Base-by-base conservation (phyloP, 257 asterid genomes). In the Perilla frutescens region DNA sequence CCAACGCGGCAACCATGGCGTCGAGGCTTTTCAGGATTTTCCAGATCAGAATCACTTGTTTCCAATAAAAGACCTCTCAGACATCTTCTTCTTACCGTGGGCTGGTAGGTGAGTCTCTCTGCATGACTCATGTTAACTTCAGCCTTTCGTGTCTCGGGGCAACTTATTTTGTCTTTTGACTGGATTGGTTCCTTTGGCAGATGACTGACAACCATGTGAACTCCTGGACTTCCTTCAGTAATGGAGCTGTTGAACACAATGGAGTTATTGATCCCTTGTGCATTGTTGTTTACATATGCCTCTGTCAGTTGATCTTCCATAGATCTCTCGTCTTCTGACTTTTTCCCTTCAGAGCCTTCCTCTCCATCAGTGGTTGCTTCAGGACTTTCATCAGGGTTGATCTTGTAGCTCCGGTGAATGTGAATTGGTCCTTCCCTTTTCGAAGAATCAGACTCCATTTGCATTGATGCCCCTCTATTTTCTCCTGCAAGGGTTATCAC, bases 401-500 rank as follows among this genome's bases (percentile, higher is more conserved):
- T 40, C 87, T 85, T 90, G 78, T 95, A 95, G 84, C 88, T 85
- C 77, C 98, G 83, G 79, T 63, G 87, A 71, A 92, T 92, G 74
- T 79, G 93, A 62, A 92, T 29, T n/a, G 75, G 78, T 40, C 70
- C 77, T 57, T 80, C 90, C 76, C 40, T 66, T 37, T 63, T 77
- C 7, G 88, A 75, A 43, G 91, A 73, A 26, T 80, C 84, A 5
- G 89, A 64, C 66, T 96, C 92, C 67, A 88, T 76, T 40, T 90
- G 93, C 97, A 95, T 86, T 3, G 90, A 81, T 14, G 98, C 96
- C 36, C 99, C 99, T 77, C 91, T 82, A 48, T 92, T 95, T 67
- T 95, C 98, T 53, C 98, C 99, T 12, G 96, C 92, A 62, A 95
- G 92, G 40, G 96, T 95, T 72, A 95, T 83, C 37, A 92, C 90